Percentiles rank a stretch among this genome's conserved stretches.
These are phyloP conservation scores for Candida succiphila DNA, from an alignment of 805 yeast species.

Conservation along the genomic window DNA sequence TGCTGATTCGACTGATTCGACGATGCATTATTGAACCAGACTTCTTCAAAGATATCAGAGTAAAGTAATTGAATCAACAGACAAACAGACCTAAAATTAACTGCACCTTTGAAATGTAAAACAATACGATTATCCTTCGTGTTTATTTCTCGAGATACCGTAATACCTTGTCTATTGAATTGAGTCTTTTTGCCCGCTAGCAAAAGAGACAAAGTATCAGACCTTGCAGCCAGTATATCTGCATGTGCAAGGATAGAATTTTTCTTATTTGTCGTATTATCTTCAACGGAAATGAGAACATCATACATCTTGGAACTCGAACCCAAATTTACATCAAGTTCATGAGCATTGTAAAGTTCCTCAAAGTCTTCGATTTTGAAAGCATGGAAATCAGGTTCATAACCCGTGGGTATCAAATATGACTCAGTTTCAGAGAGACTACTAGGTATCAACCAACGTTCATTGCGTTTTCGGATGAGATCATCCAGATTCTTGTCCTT, in stretches of 20 bases:
- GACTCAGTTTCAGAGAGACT: background rate
- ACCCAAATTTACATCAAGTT: constrained; percentile 14
- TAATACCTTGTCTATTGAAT: background rate
- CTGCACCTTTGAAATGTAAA: constrained; percentile 8
- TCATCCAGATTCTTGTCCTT: constrained; percentile 1
- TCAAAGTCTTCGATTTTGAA: constrained; percentile 1
- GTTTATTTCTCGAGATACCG: too few relatives aligned
- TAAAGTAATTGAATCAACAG: constrained; percentile 40
- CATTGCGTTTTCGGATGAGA: background rate
- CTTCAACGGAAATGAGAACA: constrained; percentile 6
- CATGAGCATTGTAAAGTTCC: constrained; percentile 22
- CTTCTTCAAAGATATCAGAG: constrained; percentile 31
- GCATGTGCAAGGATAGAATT: constrained; percentile 9
- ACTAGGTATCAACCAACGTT: constrained; percentile 9
- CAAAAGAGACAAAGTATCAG: constrained; percentile 3
- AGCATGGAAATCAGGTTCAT: too few relatives aligned
- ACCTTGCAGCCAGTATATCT: constrained; percentile 7
- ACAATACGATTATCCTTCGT: background rate
- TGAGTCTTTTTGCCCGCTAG: background rate
- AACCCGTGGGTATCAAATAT: too few relatives aligned
- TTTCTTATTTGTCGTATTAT: background rate
- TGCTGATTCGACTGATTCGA: too few relatives aligned
- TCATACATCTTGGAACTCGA: constrained; percentile 7
- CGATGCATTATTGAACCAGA: constrained; percentile 36
- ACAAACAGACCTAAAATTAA: constrained; percentile 18